Base-by-base conservation (phyloP, 371 early-diverging fungal species). In the Circinella umbellata region DNA sequence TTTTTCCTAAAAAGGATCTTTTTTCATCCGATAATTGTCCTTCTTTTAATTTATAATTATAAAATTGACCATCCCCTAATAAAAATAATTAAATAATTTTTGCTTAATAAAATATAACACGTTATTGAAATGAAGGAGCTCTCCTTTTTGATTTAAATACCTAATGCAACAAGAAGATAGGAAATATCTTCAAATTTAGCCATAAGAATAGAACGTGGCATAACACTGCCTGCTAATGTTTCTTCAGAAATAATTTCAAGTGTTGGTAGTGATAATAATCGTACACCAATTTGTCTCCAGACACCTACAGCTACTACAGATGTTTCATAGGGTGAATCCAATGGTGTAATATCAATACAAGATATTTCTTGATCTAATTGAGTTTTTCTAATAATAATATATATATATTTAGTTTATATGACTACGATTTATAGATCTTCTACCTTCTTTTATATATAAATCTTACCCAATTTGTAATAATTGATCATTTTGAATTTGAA, bases 191-290 rank as follows among this genome's bases (percentile, higher is more conserved):
- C 96, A 69, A 98, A 90, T 18, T 83, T 77, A 18, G 90, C 81
- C 77, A 95, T 77, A 20, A 93, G 74, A 46, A 96, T 79, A 0
- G 97, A 95, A 5, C 96, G 90, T 17, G 95, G 92, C 71, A 95
- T 85, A 38, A 84, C 80, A 38, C 83, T 86, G 20, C 87, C 89
- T 8, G 82, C 85, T 13, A 92, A 70, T 1, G 75, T 71, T 65
- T 91, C 85, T 18, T 82, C 76, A 0, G 85, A 72, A 7, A 89
- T 74, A 10, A 82, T 74, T 59, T 80, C 67, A 65, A 95, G 78
- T 2, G 75, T 68, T 4, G 94, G 90, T 47, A 94, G 69, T 0
- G 81, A 73, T 14, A 95, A 73, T 35, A 95, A 54, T 5, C 81
- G 77, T 0, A 95, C 89, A 46, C 88, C 88, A 17, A 86, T 82